phyloP scores from a whole-genome alignment of 2,329 filamentous ascomycete genomes.

The Fusarium avenaceum region DNA sequence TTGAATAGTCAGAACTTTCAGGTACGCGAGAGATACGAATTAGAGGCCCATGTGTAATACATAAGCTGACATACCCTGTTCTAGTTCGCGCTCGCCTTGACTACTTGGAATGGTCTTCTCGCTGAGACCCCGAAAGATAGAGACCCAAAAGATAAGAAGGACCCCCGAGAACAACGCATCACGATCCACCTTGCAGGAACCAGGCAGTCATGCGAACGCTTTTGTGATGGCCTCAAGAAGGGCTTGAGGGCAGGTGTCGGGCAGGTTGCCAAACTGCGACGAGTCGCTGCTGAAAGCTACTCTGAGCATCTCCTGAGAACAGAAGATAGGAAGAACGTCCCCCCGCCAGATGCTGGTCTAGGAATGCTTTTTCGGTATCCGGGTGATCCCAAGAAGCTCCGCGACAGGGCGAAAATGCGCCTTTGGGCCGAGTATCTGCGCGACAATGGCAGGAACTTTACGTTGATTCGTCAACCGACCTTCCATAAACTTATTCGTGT shows the following conservation, averaged over 20 bases:
- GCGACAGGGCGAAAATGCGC: conserved; percentile 96
- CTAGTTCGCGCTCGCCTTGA: conserved; percentile 91
- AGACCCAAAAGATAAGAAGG: conserved; percentile 60
- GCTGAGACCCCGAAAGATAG: conserved; percentile 68
- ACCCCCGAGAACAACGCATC: conserved; percentile 80
- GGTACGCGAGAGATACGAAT: conserved; percentile 54
- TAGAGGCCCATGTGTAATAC: conserved; percentile 4
- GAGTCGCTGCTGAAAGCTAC: conserved; percentile 87
- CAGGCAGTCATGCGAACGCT: conserved; percentile 89
- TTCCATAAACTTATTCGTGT: conserved; percentile 98
- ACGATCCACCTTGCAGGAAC: conserved; percentile 92
- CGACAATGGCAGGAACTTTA: conserved; percentile 94
- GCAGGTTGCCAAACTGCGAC: conserved; percentile 86
- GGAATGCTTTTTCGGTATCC: conserved; percentile 95
- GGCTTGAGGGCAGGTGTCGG: conserved; percentile 88
- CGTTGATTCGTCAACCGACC: conserved; percentile 92
- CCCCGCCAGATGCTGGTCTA: conserved; percentile 86
- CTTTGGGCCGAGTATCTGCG: conserved; percentile 96
- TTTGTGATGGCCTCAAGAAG: conserved; percentile 95
- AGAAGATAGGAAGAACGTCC: conserved; percentile 70
- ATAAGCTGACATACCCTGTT: conserved; percentile 16
- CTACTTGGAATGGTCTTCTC: conserved; percentile 87
- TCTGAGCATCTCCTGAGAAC: conserved; percentile 83
- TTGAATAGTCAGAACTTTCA: conserved; percentile 92
- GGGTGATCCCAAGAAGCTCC: conserved; percentile 91